Conservation (phyloP, 2,329 filamentous ascomycete species). For the Apiospora koreana region DNA sequence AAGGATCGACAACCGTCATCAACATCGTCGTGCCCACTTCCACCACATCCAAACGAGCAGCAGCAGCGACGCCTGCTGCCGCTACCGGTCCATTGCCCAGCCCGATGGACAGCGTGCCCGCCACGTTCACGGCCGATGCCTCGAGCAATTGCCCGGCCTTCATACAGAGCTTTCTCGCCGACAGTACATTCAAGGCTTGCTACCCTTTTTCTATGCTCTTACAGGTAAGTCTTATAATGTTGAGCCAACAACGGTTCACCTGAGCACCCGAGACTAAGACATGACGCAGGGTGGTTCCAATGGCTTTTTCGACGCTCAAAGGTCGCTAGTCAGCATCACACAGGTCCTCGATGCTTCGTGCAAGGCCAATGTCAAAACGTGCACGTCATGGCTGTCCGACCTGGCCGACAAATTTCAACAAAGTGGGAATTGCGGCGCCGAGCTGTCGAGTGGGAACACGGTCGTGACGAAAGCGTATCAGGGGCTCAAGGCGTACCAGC, state of each 20-base stretch:
- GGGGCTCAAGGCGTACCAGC: conserved; percentile 75
- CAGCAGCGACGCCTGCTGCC: conserved; percentile 29
- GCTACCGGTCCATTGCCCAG: conserved; percentile 53
- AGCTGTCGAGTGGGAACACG: conserved; percentile 68
- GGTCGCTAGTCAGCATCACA: conserved; percentile 71
- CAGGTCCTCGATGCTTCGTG: conserved; percentile 80
- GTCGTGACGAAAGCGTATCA: conserved; percentile 73
- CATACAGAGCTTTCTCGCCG: conserved; percentile 66
- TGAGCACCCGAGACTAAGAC: conserved; percentile 2
- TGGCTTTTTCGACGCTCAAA: conserved; percentile 79
- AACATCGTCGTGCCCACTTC: conserved; percentile 31
- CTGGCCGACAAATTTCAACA: conserved; percentile 67
- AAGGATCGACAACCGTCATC: conserved; percentile 31
- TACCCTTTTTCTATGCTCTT: conserved; percentile 84
- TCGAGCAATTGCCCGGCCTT: conserved; percentile 62
- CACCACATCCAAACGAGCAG: conserved; percentile 20
- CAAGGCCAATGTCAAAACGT: conserved; percentile 64
- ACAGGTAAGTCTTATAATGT: conserved; percentile 53
- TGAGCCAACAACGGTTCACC: not conserved
- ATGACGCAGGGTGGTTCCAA: conserved; percentile 49
- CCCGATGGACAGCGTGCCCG: conserved; percentile 67
- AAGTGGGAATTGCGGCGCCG: conserved; percentile 67
- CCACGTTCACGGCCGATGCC: conserved; percentile 60
- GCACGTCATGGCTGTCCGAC: conserved; percentile 62
- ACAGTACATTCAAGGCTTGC: conserved; percentile 70